Conservation (phyloP, 495 filamentous ascomycete species). For the Neurospora sublineolata region DNA sequence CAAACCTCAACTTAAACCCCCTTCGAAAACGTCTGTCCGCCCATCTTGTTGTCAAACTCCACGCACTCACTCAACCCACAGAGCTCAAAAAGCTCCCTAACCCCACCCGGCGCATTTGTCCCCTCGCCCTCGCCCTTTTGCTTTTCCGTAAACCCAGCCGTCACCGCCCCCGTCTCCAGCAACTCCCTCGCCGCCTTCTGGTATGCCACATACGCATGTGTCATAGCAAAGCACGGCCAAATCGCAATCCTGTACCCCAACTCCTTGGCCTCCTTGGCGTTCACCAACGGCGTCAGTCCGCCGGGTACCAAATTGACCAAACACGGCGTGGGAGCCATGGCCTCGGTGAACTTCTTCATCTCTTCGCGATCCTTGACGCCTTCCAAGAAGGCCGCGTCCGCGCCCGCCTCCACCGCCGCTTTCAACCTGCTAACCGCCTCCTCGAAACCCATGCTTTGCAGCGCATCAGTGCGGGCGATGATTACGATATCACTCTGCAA, state of each 20-base stretch:
- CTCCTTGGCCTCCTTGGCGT: slow-evolving; percentile 41
- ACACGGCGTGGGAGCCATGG: slow-evolving; percentile 31
- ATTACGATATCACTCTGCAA: slow-evolving; percentile 50
- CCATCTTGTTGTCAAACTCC: slow-evolving; percentile 21
- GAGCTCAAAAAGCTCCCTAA: slow-evolving; percentile 49
- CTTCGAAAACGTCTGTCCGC: slow-evolving; percentile 17
- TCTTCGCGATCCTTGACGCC: slow-evolving; percentile 47
- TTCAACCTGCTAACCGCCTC: slow-evolving; percentile 46
- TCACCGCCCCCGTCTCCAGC: slow-evolving; percentile 34
- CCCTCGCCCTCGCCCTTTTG: slow-evolving; percentile 15
- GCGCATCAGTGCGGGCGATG: slow-evolving; percentile 57
- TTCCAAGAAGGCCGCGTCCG: slow-evolving; percentile 56
- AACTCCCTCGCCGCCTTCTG: slow-evolving; percentile 33
- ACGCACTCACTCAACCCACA: slow-evolving; percentile 40
- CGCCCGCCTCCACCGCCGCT: slow-evolving; percentile 45
- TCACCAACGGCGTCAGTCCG: slow-evolving; percentile 47
- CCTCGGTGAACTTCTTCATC: slow-evolving; percentile 1
- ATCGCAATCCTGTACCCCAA: slow-evolving; percentile 57
- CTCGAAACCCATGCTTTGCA: slow-evolving; percentile 52
- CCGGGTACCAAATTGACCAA: slow-evolving; percentile 55
- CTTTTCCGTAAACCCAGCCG: slow-evolving; percentile 5
- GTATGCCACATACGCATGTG: slow-evolving; percentile 43
- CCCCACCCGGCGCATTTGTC: slow-evolving; percentile 39
- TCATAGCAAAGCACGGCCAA: slow-evolving; percentile 41
- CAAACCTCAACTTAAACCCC: slow-evolving; percentile 8